Percentiles rank a stretch among this genome's conserved stretches.
These are phyloP conservation scores for Myrmaecium sp. DNA, from an alignment of 2,329 filamentous ascomycete species.

Conservation along the genomic window DNA sequence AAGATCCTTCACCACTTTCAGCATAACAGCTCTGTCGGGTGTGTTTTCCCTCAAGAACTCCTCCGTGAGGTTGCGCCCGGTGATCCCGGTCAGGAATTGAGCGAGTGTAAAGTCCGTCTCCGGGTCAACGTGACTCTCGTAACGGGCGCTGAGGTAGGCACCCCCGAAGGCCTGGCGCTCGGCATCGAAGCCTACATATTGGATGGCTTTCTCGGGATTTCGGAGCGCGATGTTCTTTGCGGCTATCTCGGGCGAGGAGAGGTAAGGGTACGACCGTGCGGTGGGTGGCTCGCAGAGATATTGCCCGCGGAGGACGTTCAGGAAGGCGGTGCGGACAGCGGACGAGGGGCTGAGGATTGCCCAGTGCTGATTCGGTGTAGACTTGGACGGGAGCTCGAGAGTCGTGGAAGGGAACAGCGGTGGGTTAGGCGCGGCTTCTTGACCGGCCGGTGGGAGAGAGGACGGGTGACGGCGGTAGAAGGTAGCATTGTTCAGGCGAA, in stretches of 20 bases:
- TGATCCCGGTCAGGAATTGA: slow-evolving; percentile 70
- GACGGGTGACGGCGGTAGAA: slow-evolving; percentile 63
- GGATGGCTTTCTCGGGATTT: slow-evolving; percentile 51
- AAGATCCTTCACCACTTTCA: slow-evolving; percentile 51
- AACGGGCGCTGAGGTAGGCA: slow-evolving; percentile 74
- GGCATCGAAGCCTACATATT: slow-evolving; percentile 79
- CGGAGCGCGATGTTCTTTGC: slow-evolving; percentile 34
- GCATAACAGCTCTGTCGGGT: slow-evolving; percentile 32
- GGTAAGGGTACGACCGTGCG: slow-evolving; percentile 62
- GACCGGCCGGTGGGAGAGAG: slow-evolving; percentile 19
- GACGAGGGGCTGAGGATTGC: slow-evolving; percentile 67
- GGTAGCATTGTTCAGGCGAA: slow-evolving; percentile 60
- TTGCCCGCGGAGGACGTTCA: slow-evolving; percentile 61
- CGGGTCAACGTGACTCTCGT: slow-evolving; percentile 76
- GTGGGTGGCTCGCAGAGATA: slow-evolving; percentile 59
- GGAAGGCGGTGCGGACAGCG: slow-evolving; percentile 64
- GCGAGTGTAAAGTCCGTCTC: slow-evolving; percentile 71
- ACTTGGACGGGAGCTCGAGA: slow-evolving; percentile 49
- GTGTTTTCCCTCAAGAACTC: slow-evolving; percentile 25
- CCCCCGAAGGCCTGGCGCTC: slow-evolving; percentile 43
- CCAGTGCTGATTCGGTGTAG: slow-evolving; percentile 47
- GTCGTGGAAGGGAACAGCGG: slow-evolving; percentile 55
- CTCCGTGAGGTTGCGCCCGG: slow-evolving; percentile 59
- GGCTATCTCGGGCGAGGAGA: slow-evolving; percentile 46
- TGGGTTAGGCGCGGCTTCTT: slow-evolving; percentile 39